A percentile compares a stretch with the other conserved stretches of the same genome.
Conservation (phyloP, 1,139 yeast species). For the Taiozyma sp. region DNA sequence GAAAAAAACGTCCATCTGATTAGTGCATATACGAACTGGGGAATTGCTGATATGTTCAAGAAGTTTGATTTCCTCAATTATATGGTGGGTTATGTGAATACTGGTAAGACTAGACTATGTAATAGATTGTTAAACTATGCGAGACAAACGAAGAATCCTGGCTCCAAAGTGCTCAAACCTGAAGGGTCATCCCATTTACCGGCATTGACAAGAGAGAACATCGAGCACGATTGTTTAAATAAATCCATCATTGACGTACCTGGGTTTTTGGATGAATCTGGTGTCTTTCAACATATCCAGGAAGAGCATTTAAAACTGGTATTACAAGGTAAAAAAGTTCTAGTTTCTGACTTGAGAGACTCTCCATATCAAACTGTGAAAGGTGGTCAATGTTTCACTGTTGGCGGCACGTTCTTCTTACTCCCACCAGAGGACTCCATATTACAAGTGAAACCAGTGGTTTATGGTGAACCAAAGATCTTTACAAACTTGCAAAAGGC, state of each 20-base stretch:
- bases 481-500: conserved; percentile 29
- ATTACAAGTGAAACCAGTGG: conserved; percentile 30
- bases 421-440: conserved; percentile 40
- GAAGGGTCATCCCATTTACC: conserved; percentile 41
- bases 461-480: conserved; percentile 27
- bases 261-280: conserved; percentile 39
- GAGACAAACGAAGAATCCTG: conserved; percentile 15
- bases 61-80: conserved; percentile 38
- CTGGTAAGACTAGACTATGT: conserved; percentile 70
- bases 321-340: conserved; percentile 33
- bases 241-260: conserved; percentile 48
- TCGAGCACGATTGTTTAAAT: conserved; percentile 31
- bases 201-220: conserved; percentile 47
- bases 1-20: conserved; percentile 9
- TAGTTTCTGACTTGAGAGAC: conserved; percentile 16
- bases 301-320: conserved; percentile 32
- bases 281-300: conserved; percentile 30
- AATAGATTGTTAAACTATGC: conserved; percentile 38
- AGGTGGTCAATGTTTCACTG: conserved; percentile 41
- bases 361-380: conserved; percentile 37
- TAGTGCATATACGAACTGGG: conserved; percentile 22
- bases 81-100: conserved; percentile 66
- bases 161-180: conserved; percentile 7
- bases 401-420: conserved; percentile 59
- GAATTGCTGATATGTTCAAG: conserved; percentile 8